Percentiles rank a stretch among this genome's conserved stretches.
These are phyloP conservation scores for Hyphopichia khmerensis DNA, from an alignment of 1,139 yeast genomes.

Conservation along the genomic window DNA sequence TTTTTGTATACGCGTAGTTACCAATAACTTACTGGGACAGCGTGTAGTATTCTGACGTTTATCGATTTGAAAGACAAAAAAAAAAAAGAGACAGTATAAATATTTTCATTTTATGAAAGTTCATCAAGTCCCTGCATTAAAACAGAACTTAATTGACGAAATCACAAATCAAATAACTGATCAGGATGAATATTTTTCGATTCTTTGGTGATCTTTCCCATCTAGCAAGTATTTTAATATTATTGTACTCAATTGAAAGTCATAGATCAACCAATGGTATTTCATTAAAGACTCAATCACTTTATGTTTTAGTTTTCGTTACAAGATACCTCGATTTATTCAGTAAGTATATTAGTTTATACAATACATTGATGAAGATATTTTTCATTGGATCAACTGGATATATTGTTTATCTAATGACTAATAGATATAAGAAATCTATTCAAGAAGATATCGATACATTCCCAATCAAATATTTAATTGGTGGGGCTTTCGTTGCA, in stretches of 20 bases:
- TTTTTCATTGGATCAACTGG: slow-evolving; percentile 73
- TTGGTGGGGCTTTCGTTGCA: slow-evolving; percentile 60
- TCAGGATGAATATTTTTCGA: slow-evolving; percentile 52
- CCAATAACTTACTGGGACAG: no score
- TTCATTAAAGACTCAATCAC: slow-evolving; percentile 81
- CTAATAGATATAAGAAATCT: slow-evolving; percentile 55
- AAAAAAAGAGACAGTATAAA: background rate
- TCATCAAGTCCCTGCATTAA: background rate
- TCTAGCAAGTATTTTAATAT: slow-evolving; percentile 71
- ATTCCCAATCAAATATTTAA: slow-evolving; percentile 70
- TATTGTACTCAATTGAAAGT: slow-evolving; percentile 66
- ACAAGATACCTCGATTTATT: slow-evolving; percentile 78
- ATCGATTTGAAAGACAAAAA: no score
- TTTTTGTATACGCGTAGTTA: no score
- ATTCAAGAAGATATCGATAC: slow-evolving; percentile 60
- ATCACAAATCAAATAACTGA: background rate
- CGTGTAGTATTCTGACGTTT: no score
- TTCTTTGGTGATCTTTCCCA: slow-evolving; percentile 79
- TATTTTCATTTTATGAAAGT: background rate
- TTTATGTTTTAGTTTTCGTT: slow-evolving; percentile 75
- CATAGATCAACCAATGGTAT: slow-evolving; percentile 77
- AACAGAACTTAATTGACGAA: background rate
- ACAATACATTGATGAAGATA: slow-evolving; percentile 78
- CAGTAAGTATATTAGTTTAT: slow-evolving; percentile 60
- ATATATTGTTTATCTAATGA: slow-evolving; percentile 76